Percentiles rank a stretch among this genome's conserved stretches.
These are phyloP conservation scores for Articulospora tetracladia DNA, from an alignment of 495 filamentous ascomycete genomes.

Conservation along the genomic window DNA sequence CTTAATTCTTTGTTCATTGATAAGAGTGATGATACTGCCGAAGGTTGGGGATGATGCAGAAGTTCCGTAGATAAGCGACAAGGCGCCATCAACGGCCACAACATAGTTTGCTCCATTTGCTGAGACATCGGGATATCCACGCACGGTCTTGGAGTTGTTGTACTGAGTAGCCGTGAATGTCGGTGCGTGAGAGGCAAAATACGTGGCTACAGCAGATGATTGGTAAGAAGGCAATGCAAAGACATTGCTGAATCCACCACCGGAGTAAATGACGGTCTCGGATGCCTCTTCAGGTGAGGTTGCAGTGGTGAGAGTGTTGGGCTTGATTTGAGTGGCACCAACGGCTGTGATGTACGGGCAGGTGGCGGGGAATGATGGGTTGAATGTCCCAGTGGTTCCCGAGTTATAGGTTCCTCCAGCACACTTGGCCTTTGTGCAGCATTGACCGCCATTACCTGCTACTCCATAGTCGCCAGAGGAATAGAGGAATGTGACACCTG, in stretches of 20 bases:
- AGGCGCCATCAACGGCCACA: slow-evolving; percentile 38
- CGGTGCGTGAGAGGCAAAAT: slow-evolving; percentile 16
- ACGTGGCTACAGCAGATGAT: slow-evolving; percentile 11
- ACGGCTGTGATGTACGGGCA: slow-evolving; percentile 47
- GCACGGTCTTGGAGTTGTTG: slow-evolving; percentile 34
- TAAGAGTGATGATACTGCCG: slow-evolving; percentile 48
- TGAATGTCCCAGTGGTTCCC: slow-evolving; percentile 26
- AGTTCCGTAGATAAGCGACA: slow-evolving; percentile 45
- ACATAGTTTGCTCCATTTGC: slow-evolving; percentile 57
- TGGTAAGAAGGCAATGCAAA: slow-evolving; percentile 29
- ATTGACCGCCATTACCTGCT: slow-evolving; percentile 34
- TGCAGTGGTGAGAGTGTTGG: slow-evolving; percentile 20
- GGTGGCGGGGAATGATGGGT: slow-evolving; percentile 35
- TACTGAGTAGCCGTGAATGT: slow-evolving; percentile 24
- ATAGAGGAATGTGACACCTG: slow-evolving; percentile 34
- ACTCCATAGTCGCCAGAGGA: slow-evolving; percentile 38
- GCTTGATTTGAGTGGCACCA: slow-evolving; percentile 35
- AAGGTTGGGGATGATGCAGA: slow-evolving; percentile 35
- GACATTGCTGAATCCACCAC: slow-evolving; percentile 47
- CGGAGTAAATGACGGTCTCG: slow-evolving; percentile 31
- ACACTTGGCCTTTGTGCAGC: slow-evolving; percentile 24
- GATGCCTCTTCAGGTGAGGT: slow-evolving; percentile 21
- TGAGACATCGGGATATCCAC: slow-evolving; percentile 62
- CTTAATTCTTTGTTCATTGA: slow-evolving; percentile 57
- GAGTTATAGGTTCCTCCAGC: slow-evolving; percentile 21